phyloP scores from a whole-genome alignment of 2,329 filamentous ascomycete genomes.

The Dichotomopilus funicola region DNA sequence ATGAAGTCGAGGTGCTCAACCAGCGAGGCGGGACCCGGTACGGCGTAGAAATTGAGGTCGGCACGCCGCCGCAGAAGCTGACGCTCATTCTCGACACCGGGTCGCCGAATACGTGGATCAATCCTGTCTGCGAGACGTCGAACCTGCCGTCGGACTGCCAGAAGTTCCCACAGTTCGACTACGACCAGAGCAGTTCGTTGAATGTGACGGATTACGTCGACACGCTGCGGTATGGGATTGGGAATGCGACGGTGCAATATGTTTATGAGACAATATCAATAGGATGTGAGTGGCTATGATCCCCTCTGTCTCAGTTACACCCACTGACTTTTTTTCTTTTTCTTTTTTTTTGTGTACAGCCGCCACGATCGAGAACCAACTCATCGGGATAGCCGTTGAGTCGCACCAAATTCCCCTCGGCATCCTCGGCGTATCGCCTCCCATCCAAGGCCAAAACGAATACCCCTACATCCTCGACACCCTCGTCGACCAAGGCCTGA shows the following conservation, averaged over 20 bases:
- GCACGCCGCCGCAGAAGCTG: conserved; percentile 42
- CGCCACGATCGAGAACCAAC: conserved; percentile 37
- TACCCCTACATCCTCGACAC: conserved; percentile 51
- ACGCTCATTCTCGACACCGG: conserved; percentile 48
- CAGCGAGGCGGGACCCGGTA: conserved; percentile 19
- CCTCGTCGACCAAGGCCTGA: conserved; percentile 41
- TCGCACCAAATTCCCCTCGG: conserved; percentile 45
- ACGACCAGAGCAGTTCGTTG: conserved; percentile 35
- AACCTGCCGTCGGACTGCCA: conserved; percentile 30
- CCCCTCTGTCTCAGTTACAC: too few species aligned
- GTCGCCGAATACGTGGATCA: conserved; percentile 50
- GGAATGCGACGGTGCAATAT: conserved; percentile 38
- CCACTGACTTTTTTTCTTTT: conserved; percentile 4
- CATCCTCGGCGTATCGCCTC: conserved; percentile 45
- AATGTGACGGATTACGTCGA: conserved; percentile 33
- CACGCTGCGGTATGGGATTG: conserved; percentile 34
- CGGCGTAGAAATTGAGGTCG: conserved; percentile 30
- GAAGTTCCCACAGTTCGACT: conserved; percentile 39
- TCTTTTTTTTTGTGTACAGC: conserved; percentile 22
- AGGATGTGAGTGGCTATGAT: conserved; percentile 30
- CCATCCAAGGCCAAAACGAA: conserved; percentile 30
- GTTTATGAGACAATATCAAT: conserved; percentile 42
- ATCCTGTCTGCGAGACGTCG: conserved; percentile 39
- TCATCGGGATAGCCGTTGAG: conserved; percentile 42
- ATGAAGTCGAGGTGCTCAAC: conserved; percentile 15